Base-by-base conservation (phyloP, 495 filamentous ascomycete genomes). In the Penicillium subrubescens region DNA sequence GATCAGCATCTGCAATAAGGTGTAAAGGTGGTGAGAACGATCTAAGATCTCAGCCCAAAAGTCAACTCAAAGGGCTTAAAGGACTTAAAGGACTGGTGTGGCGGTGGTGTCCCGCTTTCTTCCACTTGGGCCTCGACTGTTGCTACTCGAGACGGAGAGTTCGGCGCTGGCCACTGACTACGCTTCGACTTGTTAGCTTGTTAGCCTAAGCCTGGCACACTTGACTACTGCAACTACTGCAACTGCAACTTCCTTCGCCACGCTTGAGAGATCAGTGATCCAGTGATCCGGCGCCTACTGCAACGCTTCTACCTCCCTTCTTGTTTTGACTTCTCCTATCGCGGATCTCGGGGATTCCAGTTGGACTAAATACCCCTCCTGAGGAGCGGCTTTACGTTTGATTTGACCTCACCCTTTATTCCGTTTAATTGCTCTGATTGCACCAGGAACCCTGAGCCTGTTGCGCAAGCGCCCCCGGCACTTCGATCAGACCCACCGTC, bases 401-500 rank as follows among this genome's bases (percentile, higher is more conserved):
- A 60, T 64, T 66, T 63, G 57, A 59, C 48, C 52, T 74, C 65
- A 64, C 67, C 72, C 67, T 70, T 72, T 64, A 61, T 37, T 67
- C 59, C 59, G 61, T 74, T 70, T 71, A 61, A 73, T 31, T 54
- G 31, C 31, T 54, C 33, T 21, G n/a, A 53, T 73, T 64, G 62
- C 67, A 63, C 58, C 65, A 63, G 66, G 67, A 67, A 71, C 70
- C 67, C 70, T 68, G 65, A 60, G 52, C 59, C 65, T 69, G 68
- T 69, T 75, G 65, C 60, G 68, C 66, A 74, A 71, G 69, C 72
- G 69, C 73, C 70, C 44, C 73, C 65, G 69, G 69, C 63, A 67
- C 60, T 68, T 77, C 64, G 60, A 68, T 64, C 60, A 77, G 74
- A 76, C 75, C 77, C 74, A 74, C 73, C 62, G 48, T 58, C 66